A percentile compares a stretch with the other conserved stretches of the same genome.
Evolutionary conservation across 345 rosid species (phyloP).

Genomic region (Aquilaria sinensis): DNA sequence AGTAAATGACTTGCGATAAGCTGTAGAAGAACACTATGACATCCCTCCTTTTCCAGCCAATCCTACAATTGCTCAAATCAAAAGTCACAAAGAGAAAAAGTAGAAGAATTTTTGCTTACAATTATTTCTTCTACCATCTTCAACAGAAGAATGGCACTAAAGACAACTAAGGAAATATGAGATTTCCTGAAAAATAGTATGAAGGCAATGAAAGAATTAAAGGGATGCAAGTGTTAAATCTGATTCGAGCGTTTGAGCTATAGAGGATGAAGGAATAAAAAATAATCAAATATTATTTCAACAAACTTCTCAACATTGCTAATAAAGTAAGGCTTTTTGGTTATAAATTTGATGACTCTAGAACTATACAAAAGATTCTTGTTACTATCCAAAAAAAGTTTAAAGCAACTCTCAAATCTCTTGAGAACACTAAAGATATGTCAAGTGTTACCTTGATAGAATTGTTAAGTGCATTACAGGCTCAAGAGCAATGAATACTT

Average conservation of each 20-base stretch:
- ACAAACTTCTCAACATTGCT: background rate
- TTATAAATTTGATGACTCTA: background rate
- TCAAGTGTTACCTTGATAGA: background rate
- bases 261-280: background rate
- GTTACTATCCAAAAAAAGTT: background rate
- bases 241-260: background rate
- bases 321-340: background rate
- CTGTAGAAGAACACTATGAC: background rate
- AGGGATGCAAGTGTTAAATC: background rate
- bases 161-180: background rate
- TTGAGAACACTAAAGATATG: background rate
- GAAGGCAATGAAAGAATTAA: background rate
- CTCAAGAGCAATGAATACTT: background rate
- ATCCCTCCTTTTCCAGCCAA: background rate
- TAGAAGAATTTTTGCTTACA: background rate
- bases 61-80: background rate
- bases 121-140: background rate
- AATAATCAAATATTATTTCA: background rate
- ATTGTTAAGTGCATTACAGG: background rate
- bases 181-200: background rate
- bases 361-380: background rate
- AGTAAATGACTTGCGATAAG: background rate
- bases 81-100: background rate
- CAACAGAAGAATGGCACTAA: background rate
- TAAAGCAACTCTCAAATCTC: background rate